Evolutionary conservation across 2,329 filamentous ascomycete species (phyloP), one percentile per base, ranked within the genome.

Genomic region (Trichoderma guizhouense): DNA sequence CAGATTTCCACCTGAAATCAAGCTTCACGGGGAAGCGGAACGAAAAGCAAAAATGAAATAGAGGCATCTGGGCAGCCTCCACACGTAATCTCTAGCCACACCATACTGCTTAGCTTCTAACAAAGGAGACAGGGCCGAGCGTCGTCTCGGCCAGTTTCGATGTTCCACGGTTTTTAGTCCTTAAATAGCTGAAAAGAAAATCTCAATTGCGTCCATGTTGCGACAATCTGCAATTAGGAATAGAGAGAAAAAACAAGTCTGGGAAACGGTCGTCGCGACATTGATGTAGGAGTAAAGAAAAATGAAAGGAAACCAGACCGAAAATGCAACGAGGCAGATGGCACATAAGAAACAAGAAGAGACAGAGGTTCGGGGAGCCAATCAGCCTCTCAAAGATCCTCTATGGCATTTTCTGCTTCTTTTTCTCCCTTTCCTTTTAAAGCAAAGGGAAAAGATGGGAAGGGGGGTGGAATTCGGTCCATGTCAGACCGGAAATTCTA

Each of bases 291-390:
- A 66, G 34, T 5, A 57, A 66, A 57, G 43, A 8, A 55, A 66
- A 36, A 60, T 21, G 15, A 11, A 34, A 24, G 34, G 57, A 69
- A 34, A 26, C 57, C 57, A 53, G 57, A 69, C 39, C 15, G 66
- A 36, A 36, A 61, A 69, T 61, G 66, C 57, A 51, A 67, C n/a
- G 57, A 69, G 39, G 57, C n/a, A 60, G 65, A 69, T 62, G 14
- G 28, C 57, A 53, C 39, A 28, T 61, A 39, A 53, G 57, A 61
- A 69, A 62, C 53, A 53, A 47, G 30, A 28, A 47, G 66, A 69
- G 39, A 53, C n/a, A 11, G 39, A 26, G n/a, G 24, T 36, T 24
- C 5, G 11, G 30, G n/a, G 30, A 43, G 57, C 28, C n/a, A 53
- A 2, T 36, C 28, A 62, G n/a, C 28, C 28, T 43, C 66, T 51